Percentiles rank a stretch among this genome's conserved stretches.
Conservation (phyloP, 208 protist genomes). For the Leishmania tropica region DNA sequence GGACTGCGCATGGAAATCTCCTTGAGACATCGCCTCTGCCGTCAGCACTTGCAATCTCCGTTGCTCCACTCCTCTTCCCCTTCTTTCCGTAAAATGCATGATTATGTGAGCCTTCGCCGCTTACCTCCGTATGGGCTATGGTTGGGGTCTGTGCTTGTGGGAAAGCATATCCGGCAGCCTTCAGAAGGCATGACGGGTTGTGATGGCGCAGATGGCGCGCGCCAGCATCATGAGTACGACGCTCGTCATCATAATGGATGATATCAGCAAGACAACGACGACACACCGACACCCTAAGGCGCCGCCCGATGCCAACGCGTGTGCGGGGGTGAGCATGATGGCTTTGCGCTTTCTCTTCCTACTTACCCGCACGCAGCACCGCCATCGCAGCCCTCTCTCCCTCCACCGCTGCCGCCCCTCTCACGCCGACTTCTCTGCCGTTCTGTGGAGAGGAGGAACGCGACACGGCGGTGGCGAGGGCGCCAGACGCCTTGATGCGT, state of each 20-base stretch:
- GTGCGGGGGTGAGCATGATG: not conserved
- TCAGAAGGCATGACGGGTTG: not conserved
- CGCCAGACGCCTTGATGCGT: not conserved
- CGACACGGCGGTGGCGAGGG: not conserved
- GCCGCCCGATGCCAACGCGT: not conserved
- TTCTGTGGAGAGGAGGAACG: not conserved
- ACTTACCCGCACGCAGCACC: not conserved
- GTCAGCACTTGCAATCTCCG: not conserved
- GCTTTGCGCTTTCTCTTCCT: not conserved
- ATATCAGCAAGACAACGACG: not conserved
- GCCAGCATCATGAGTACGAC: not conserved
- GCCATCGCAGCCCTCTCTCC: not conserved
- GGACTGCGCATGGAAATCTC: not conserved
- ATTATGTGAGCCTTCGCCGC: not conserved
- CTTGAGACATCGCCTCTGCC: not conserved
- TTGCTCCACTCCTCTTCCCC: not conserved
- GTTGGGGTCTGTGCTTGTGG: not conserved
- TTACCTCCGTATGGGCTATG: not conserved
- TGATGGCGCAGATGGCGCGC: not conserved
- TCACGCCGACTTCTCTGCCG: not conserved
- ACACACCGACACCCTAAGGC: not conserved
- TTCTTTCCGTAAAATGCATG: not conserved
- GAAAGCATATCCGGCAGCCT: not conserved
- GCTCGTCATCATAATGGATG: not conserved
- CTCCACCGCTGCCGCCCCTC: not conserved